Evolutionary conservation across 1,139 yeast species (phyloP).

Genomic region (Candida sojae): DNA sequence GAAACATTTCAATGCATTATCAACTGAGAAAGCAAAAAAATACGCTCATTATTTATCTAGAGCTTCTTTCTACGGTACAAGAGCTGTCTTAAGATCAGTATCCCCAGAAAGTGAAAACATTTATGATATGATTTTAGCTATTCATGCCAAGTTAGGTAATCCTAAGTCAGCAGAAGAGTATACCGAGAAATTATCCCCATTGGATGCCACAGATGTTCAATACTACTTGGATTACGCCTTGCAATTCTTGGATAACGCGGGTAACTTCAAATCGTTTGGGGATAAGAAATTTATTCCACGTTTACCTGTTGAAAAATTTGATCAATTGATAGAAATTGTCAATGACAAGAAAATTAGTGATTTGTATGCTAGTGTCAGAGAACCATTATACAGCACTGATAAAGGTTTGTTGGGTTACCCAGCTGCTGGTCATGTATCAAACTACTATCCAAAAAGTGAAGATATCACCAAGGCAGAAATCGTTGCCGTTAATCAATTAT

Average conservation of each 20-base stretch:
- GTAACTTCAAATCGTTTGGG: slow-evolving; percentile 88
- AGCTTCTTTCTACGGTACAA: slow-evolving; percentile 81
- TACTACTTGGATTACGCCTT: slow-evolving; percentile 75
- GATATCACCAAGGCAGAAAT: slow-evolving; percentile 61
- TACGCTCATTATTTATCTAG: slow-evolving; percentile 84
- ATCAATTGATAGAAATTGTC: slow-evolving; percentile 44
- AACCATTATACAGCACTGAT: slow-evolving; percentile 52
- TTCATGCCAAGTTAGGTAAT: slow-evolving; percentile 54
- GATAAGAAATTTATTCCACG: slow-evolving; percentile 83
- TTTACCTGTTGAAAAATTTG: slow-evolving; percentile 49
- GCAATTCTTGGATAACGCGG: slow-evolving; percentile 77
- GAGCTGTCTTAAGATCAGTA: slow-evolving; percentile 80
- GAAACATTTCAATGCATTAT: slow-evolving; percentile 44
- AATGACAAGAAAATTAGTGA: slow-evolving; percentile 33
- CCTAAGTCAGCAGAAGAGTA: slow-evolving; percentile 48
- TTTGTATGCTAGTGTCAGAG: slow-evolving; percentile 47
- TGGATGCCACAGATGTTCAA: slow-evolving; percentile 36
- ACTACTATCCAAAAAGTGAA: slow-evolving; percentile 62
- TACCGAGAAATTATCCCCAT: slow-evolving; percentile 23
- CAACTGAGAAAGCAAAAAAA: slow-evolving; percentile 37
- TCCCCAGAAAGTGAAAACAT: slow-evolving; percentile 79
- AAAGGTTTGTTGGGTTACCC: slow-evolving; percentile 73
- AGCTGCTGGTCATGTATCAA: slow-evolving; percentile 70
- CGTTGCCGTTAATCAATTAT: slow-evolving; percentile 62
- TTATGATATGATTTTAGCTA: slow-evolving; percentile 61